phyloP scores from a whole-genome alignment of 2,329 filamentous ascomycete species.

The Plectosphaerella sp. region DNA sequence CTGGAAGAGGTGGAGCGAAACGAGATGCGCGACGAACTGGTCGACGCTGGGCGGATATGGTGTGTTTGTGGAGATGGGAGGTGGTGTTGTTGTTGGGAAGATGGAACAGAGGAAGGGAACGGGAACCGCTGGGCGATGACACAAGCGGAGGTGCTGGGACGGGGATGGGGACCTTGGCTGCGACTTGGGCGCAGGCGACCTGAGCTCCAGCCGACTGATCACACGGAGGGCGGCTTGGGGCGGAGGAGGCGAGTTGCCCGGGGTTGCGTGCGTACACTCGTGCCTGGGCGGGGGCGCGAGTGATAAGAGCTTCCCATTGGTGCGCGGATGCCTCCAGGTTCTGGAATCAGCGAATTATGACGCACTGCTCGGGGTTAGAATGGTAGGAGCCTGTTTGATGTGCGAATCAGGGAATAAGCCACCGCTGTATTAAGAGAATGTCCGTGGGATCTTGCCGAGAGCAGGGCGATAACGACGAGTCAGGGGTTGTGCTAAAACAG shows the following conservation, averaged over 20 bases:
- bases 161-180: not conserved
- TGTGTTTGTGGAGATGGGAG: not conserved
- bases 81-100: not conserved
- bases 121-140: not conserved
- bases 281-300: not conserved
- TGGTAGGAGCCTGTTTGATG: not conserved
- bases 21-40: not conserved
- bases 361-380: not conserved
- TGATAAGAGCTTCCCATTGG: not conserved
- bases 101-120: not conserved
- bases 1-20: not conserved
- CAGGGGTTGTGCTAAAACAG: no score
- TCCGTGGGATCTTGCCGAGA: no score
- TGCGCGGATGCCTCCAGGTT: not conserved
- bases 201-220: not conserved
- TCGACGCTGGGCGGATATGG: no score
- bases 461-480: no score
- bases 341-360: conserved; percentile 1
- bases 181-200: not conserved
- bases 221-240: not conserved
- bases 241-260: not conserved
- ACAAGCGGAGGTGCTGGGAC: not conserved
- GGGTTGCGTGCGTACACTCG: not conserved
- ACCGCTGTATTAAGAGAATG: not conserved
- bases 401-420: not conserved